These are phyloP conservation scores for Kodamaea restingae DNA, from an alignment of 805 yeast genomes.

Conservation along the genomic window DNA sequence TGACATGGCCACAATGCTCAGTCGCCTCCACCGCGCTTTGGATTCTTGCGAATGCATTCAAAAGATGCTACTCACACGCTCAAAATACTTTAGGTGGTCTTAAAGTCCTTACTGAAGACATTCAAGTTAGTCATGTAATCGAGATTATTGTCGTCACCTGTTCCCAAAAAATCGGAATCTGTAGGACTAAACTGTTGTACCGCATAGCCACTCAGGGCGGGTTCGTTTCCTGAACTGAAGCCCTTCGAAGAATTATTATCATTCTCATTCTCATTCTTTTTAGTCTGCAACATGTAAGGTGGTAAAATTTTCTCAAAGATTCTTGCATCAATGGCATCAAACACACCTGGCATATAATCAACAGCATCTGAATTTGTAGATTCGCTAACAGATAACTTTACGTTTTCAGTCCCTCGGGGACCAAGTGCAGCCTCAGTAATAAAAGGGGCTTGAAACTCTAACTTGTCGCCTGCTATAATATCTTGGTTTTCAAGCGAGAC, in stretches of 20 bases:
- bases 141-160: slow-evolving; percentile 15
- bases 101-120: background rate
- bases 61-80: too few relatives aligned
- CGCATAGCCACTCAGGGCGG: background rate
- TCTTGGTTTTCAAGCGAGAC: background rate
- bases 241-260: background rate
- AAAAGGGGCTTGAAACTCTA: too few relatives aligned
- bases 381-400: background rate
- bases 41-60: too few relatives aligned
- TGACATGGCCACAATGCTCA: too few relatives aligned
- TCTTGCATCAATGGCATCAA: slow-evolving; percentile 81
- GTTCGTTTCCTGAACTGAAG: background rate
- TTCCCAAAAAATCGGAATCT: slow-evolving; percentile 5
- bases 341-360: slow-evolving; percentile 71
- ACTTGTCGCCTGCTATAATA: too few relatives aligned
- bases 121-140: slow-evolving; percentile 26
- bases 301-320: slow-evolving; percentile 81
- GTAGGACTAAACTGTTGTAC: slow-evolving; percentile 3
- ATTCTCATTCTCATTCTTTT: slow-evolving; percentile 4
- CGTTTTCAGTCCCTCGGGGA: too few relatives aligned
- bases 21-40: too few relatives aligned
- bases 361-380: slow-evolving; percentile 11
- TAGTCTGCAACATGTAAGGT: slow-evolving; percentile 65
- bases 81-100: too few relatives aligned
- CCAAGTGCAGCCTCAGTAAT: too few relatives aligned